Evolutionary conservation across 495 filamentous ascomycete genomes (phyloP), one percentile per base, ranked within the genome.

Genomic region (Chaetomium fimeti): DNA sequence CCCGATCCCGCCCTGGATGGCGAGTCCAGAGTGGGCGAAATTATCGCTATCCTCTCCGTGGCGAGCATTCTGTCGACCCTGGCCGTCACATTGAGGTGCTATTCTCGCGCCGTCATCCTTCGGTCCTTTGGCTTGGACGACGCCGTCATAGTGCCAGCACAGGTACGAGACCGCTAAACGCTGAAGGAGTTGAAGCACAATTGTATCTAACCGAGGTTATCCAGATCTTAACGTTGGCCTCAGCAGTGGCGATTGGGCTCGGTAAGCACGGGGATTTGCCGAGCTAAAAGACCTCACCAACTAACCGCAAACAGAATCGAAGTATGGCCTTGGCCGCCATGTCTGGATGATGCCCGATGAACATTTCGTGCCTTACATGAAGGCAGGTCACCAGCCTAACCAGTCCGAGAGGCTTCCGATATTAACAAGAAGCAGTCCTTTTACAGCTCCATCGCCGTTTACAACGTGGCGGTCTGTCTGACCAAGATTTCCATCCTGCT

Each of bases 401-500:
- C n/a, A 1, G 7, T 2, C 43, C n/a, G 15, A 22, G 15, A 22
- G 43, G 43, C 27, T 5, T 51, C 9, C 9, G 25, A 22, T 2
- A 22, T 27, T 40, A 27, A 48, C 54, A 27, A 7, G 8, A 16
- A 83, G 84, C 66, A 63, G 57, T 59, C 71, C 28, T 71, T 73
- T 22, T 71, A 69, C 54, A 25, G n/a, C 18, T 72, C 66, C 47
- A 70, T 73, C 55, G 57, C 74, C 38, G 67, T 79, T 12, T 79
- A 79, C 67, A 72, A 73, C 48, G 63, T 76, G 3, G 67, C 68
- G 15, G 59, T 69, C 12, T 67, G 68, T 56, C 22, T 71, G 11
- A 71, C 71, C 43, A 77, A 79, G 58, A 60, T 74, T 2, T 73
- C 73, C 18, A 72, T 77, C 49, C 65, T 79, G 13, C 58, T 75